A percentile compares a stretch with the other conserved stretches of the same genome.
These are phyloP conservation scores for Citrus australasica DNA, from an alignment of 345 rosid genomes.

Conservation along the genomic window DNA sequence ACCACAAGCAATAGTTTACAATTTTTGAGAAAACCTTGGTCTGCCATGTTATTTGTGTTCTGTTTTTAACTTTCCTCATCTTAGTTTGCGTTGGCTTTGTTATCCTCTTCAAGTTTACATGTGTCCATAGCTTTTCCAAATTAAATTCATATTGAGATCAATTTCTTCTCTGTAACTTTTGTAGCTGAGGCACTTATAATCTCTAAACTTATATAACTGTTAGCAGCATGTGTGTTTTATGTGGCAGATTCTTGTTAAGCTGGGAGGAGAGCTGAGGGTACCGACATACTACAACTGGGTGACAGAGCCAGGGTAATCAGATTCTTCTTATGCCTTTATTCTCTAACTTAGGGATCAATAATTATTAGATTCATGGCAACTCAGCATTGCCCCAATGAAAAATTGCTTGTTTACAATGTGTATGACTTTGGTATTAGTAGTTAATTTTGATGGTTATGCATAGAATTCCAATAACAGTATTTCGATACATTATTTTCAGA, in stretches of 20 bases:
- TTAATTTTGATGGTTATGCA: not conserved
- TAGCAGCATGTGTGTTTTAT: not conserved
- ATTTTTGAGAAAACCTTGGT: not conserved
- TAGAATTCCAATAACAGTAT: not conserved
- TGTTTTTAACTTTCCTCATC: not conserved
- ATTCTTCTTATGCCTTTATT: not conserved
- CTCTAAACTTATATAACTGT: not conserved
- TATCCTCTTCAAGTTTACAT: not conserved
- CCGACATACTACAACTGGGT: conserved; percentile 1
- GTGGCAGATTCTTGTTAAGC: conserved; percentile 16
- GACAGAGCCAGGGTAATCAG: conserved; percentile 29
- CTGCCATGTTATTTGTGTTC: not conserved
- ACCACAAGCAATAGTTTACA: not conserved
- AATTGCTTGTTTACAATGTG: not conserved
- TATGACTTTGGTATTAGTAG: not conserved
- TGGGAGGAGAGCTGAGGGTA: conserved; percentile 12
- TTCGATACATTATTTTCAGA: not conserved
- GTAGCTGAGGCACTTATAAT: not conserved
- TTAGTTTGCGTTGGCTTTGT: not conserved
- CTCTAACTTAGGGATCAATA: not conserved
- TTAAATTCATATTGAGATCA: not conserved
- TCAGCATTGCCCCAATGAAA: not conserved
- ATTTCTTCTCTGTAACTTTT: not conserved
- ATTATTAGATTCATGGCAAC: not conserved
- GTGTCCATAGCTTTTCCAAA: not conserved